phyloP scores from a whole-genome alignment of 1,284 basidiomycete species.

The Microbotryum intermedium region DNA sequence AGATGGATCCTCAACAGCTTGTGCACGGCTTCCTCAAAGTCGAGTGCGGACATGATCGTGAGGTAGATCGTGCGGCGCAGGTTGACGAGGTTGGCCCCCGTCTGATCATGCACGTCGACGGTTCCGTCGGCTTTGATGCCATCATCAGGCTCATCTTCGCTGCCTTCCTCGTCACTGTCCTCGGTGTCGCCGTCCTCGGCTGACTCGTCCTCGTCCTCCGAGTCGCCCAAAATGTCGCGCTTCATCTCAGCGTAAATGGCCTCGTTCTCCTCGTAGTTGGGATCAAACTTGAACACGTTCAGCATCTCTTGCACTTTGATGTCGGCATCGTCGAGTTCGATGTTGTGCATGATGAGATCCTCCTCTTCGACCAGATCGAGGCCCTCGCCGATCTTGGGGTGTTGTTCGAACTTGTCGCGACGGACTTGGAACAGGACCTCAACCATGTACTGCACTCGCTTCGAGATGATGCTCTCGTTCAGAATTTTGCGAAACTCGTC shows the following conservation, averaged over 20 bases:
- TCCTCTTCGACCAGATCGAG: conserved; percentile 96
- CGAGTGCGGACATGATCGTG: conserved; percentile 82
- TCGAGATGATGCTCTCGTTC: conserved; percentile 85
- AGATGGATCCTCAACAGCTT: conserved; percentile 91
- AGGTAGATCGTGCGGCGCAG: conserved; percentile 88
- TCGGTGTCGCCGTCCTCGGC: conserved; percentile 60
- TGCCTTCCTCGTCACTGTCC: conserved; percentile 59
- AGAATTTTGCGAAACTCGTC: conserved; percentile 94
- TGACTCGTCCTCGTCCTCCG: conserved; percentile 43
- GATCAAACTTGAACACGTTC: conserved; percentile 93
- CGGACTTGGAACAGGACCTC: conserved; percentile 96
- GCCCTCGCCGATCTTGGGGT: conserved; percentile 84
- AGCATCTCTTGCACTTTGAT: conserved; percentile 87
- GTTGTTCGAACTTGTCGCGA: conserved; percentile 98
- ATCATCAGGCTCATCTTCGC: conserved; percentile 46
- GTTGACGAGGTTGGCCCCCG: conserved; percentile 92
- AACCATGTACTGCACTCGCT: conserved; percentile 98
- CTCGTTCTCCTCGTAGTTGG: conserved; percentile 82
- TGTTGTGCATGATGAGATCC: conserved; percentile 89
- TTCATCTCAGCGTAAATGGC: conserved; percentile 89
- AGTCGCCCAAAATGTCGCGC: conserved; percentile 76
- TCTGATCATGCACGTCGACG: conserved; percentile 86
- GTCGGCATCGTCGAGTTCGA: conserved; percentile 77
- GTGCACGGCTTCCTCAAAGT: conserved; percentile 97
- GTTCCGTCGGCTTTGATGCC: conserved; percentile 53